These are phyloP conservation scores for Sphaerostilbella broomeana DNA, from an alignment of 2,329 filamentous ascomycete genomes.

Conservation along the genomic window DNA sequence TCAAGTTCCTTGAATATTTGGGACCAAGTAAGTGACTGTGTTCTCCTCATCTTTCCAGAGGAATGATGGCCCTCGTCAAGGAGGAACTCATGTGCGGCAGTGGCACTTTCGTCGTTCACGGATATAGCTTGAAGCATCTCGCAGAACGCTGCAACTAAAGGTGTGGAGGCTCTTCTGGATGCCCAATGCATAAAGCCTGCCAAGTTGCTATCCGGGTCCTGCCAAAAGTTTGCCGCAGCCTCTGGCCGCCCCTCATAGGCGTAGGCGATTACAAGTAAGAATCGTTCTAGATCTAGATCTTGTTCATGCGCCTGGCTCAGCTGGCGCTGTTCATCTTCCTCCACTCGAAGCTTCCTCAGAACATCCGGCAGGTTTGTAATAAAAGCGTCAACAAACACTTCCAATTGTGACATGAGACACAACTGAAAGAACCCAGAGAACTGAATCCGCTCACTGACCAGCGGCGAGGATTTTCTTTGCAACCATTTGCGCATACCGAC, in stretches of 20 bases:
- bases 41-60: conserved; percentile 71
- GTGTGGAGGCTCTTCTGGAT: conserved; percentile 89
- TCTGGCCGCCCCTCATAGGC: conserved; percentile 81
- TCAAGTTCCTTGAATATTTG: conserved; percentile 89
- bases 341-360: conserved; percentile 73
- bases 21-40: conserved; percentile 81
- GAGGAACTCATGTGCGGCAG: conserved; percentile 80
- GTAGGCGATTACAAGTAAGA: conserved; percentile 87
- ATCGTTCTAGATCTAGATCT: conserved; percentile 74
- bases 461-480: conserved; percentile 67
- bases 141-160: conserved; percentile 92
- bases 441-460: conserved; percentile 59
- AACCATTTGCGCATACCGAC: conserved; percentile 76
- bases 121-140: conserved; percentile 91
- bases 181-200: conserved; percentile 96
- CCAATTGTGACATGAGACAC: conserved; percentile 71
- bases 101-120: conserved; percentile 73
- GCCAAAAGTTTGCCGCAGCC: conserved; percentile 84
- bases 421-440: conserved; percentile 68
- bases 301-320: conserved; percentile 59
- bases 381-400: conserved; percentile 83
- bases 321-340: conserved; percentile 82
- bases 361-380: conserved; percentile 94
- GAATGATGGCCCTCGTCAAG: conserved; percentile 73
- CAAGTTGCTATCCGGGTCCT: conserved; percentile 83